Base-by-base conservation (phyloP, 192 early-diverging fungal species). In the Entomortierella chlamydospora region DNA sequence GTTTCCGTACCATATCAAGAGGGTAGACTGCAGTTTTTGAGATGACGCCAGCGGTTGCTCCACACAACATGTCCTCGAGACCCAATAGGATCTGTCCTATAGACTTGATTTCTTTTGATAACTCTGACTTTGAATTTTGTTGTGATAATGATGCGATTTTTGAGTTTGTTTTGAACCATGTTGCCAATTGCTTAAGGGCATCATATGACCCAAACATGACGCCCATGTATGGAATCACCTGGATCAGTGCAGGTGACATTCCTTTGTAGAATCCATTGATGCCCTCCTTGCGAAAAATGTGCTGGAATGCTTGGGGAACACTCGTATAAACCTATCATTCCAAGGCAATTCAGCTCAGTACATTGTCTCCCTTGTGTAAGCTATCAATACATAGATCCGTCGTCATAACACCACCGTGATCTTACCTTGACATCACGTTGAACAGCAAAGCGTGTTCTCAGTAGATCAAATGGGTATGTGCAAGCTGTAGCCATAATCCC, bases 221-320 rank as follows among this genome's bases (percentile, higher is more conserved):
- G 18, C 96, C 95, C 95, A 97, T 97, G 60, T 97, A 96, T 18
- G 98, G 98, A 80, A 95, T 92, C 31, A 99, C 96, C 82, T 96
- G 95, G 17, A 93, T 76, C 28, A 94, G 80, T 4, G 95, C 87
- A 8, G 97, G 92, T 47, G 89, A 82, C 47, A 97, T 72, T 0
- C 97, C 97, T 43, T 92, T 85, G 68, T 97, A 99, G 51, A 97
- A 94, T 10, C 97, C 97, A 0, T 61, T 61, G 1, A 95, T 26
- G 0, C 97, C 97, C 53, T 99, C 96, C 28, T 90, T 84, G 4
- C 57, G 39, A 29, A 80, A 64, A 59, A 99, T 97, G 57, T 89
- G 80, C 13, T 60, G 41, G 0, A 95, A 65, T 11, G 95, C 94
- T 9, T 87, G 85, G 0, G 84, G 25, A 2, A 98, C 66, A 20